phyloP scores from a whole-genome alignment of 192 early-diverging fungal genomes.

The Umbelopsis sp. region DNA sequence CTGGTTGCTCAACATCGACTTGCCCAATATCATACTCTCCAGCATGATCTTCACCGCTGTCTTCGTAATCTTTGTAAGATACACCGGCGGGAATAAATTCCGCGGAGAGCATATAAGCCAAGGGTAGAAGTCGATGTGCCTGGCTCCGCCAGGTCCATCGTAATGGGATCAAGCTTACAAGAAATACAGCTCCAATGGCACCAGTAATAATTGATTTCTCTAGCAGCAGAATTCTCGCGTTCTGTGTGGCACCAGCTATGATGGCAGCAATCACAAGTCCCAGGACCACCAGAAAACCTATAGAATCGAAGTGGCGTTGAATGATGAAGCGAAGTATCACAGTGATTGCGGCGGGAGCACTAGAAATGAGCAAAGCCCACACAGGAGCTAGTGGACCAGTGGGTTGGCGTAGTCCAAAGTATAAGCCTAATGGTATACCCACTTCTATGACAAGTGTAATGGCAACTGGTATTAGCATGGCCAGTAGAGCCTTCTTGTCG shows the following conservation, averaged over 20 bases:
- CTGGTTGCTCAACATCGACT: neutral
- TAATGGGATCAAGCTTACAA: neutral
- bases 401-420: slow-evolving; percentile 11
- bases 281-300: neutral
- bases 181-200: neutral
- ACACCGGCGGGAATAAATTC: neutral
- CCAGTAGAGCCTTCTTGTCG: neutral
- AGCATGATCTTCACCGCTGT: neutral
- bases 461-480: neutral
- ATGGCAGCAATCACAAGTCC: neutral
- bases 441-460: neutral
- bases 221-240: neutral
- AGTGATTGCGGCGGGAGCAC: neutral
- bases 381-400: slow-evolving; percentile 10
- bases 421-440: slow-evolving; percentile 1
- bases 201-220: slow-evolving; percentile 8
- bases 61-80: neutral
- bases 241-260: neutral
- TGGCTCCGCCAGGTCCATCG: neutral
- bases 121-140: neutral
- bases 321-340: neutral
- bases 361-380: slow-evolving; percentile 1
- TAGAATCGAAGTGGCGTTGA: neutral
- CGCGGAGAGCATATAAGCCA: neutral
- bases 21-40: neutral